Evolutionary conservation across 495 filamentous ascomycete species (phyloP).

Genomic region (Podospora fimiseda): DNA sequence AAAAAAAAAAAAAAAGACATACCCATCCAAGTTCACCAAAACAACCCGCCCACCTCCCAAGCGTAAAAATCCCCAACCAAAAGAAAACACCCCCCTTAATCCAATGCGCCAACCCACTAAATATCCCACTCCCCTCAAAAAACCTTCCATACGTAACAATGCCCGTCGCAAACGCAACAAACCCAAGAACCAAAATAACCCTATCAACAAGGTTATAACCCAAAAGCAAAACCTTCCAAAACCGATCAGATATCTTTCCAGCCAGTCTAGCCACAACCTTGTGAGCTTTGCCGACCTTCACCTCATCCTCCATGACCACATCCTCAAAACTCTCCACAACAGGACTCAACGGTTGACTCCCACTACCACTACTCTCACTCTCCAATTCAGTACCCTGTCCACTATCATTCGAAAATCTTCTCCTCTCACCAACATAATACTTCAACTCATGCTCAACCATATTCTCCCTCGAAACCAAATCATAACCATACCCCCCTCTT

Average conservation of each 20-base stretch:
- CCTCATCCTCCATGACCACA: conserved; percentile 24
- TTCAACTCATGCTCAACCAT: conserved; percentile 53
- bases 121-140: conserved; percentile 32
- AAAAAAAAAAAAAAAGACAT: conserved; percentile 14
- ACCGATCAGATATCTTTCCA: conserved; percentile 33
- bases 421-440: conserved; percentile 29
- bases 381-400: conserved; percentile 78
- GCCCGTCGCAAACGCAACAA: conserved; percentile 54
- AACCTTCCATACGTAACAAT: conserved; percentile 50
- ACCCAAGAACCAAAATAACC: conserved; percentile 46
- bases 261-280: conserved; percentile 28
- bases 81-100: conserved; percentile 98
- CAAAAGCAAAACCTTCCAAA: conserved; percentile 38
- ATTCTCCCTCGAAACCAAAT: conserved; percentile 64
- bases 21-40: conserved; percentile 90
- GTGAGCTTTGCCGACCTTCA: conserved; percentile 15
- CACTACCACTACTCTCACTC: conserved; percentile 57
- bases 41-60: conserved; percentile 85
- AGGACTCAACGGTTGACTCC: conserved; percentile 55
- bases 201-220: conserved; percentile 40
- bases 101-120: conserved; percentile 87
- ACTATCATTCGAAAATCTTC: conserved; percentile 75
- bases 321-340: conserved; percentile 40
- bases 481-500: conserved; percentile 46
- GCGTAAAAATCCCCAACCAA: conserved; percentile 82